Base-by-base conservation (phyloP, 495 filamentous ascomycete species). In the Hyphodiscus hymeniophilus region DNA sequence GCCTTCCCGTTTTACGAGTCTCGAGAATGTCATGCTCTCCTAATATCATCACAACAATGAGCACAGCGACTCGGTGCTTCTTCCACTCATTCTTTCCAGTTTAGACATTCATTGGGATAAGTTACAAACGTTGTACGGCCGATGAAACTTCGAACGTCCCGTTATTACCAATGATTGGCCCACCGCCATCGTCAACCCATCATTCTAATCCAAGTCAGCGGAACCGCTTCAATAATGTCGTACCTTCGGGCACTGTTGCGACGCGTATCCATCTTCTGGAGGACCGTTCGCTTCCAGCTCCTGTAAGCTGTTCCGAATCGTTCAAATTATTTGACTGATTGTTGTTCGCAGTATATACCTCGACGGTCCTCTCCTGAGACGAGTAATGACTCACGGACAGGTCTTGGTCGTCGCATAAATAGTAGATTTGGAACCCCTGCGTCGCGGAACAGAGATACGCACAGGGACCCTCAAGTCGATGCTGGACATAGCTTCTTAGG, bases 161-260 rank as follows among this genome's bases (percentile, higher is more conserved):
- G 21, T 39, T 24, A 17, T 35, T 34, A 11, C 17, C 17, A 20
- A 36, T 26, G 13, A 28, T 20, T 42, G 26, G 13, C 7, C 16
- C 22, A 13, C 35, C 1, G 43, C 28, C 15, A 56, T 56, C 47
- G 47, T 17, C 35, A 42, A 53, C 17, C 45, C 45, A 33, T 44
- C 21, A 41, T 36, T 22, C 1, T 30, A 43, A n/a, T 31, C 40
- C 3, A n/a, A 30, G 1, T 11, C 38, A 8, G 40, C 18, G 2
- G 28, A 15, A 15, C 18, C 20, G 38, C n/a, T n/a, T n/a, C n/a
- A n/a, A 40, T 28, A 28, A 47, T 45, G 41, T 33, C 7, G 24
- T 53, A 22, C 52, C 48, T 38, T 24, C 34, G 18, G 57, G 57
- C 7, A 60, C 54, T 45, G 54, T 60, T 23, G 57, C 57, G 18